phyloP scores from a whole-genome alignment of 345 rosid genomes.

The Corchorus capsularis region DNA sequence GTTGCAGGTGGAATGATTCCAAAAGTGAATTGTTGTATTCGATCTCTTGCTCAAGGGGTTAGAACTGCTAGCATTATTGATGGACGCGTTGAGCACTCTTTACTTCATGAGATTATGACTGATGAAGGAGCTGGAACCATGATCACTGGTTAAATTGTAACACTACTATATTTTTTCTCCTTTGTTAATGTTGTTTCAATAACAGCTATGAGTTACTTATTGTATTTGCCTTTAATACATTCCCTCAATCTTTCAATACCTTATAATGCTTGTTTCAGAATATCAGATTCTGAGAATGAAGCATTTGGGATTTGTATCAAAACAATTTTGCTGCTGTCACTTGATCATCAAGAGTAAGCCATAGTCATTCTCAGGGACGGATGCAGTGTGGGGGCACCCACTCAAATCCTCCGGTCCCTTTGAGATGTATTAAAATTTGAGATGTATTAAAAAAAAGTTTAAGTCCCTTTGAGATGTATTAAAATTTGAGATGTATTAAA shows the following conservation, averaged over 20 bases:
- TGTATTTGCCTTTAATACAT: background rate
- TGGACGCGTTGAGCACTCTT: slow-evolving; percentile 78
- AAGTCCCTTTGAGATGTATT: no score
- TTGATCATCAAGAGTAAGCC: slow-evolving; percentile 9
- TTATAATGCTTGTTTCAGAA: background rate
- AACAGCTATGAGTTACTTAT: background rate
- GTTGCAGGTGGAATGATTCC: slow-evolving; percentile 97
- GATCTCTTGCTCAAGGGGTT: slow-evolving; percentile 87
- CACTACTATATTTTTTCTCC: background rate
- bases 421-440: no score
- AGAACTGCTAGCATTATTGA: slow-evolving; percentile 90
- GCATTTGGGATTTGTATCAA: background rate
- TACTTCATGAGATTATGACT: slow-evolving; percentile 88
- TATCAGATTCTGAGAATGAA: background rate
- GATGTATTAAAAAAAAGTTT: no score
- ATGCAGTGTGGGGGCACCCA: no score
- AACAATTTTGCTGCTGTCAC: slow-evolving; percentile 7
- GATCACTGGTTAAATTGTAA: slow-evolving; percentile 61
- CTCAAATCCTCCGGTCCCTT: no score
- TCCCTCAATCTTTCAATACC: background rate
- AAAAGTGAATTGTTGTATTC: slow-evolving; percentile 80
- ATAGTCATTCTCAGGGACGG: background rate
- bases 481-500: no score
- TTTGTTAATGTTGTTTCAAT: background rate
- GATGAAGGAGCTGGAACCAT: slow-evolving; percentile 95